These are phyloP conservation scores for Pezicula carpinea DNA, from an alignment of 2,329 filamentous ascomycete genomes.

Conservation along the genomic window DNA sequence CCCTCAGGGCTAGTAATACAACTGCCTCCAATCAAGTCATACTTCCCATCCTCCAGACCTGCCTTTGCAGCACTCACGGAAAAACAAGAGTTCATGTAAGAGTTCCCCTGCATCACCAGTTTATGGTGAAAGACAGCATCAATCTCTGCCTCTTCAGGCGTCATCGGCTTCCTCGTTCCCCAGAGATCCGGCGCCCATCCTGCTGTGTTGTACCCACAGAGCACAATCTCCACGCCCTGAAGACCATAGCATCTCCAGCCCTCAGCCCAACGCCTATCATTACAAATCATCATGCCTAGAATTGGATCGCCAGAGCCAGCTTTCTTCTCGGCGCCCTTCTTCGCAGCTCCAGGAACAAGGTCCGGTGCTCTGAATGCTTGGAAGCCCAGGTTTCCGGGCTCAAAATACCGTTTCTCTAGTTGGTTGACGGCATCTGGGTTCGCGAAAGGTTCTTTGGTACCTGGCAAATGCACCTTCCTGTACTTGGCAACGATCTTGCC, in stretches of 20 bases:
- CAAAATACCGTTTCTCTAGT: constrained; percentile 52
- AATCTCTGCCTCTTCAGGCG: constrained; percentile 37
- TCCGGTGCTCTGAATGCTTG: constrained; percentile 46
- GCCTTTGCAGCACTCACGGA: constrained; percentile 44
- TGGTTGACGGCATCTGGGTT: constrained; percentile 45
- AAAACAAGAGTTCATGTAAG: constrained; percentile 49
- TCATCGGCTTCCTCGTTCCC: constrained; percentile 37
- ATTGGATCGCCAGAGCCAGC: constrained; percentile 43
- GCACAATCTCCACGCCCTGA: constrained; percentile 43
- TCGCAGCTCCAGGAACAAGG: constrained; percentile 34
- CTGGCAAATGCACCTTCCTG: constrained; percentile 51
- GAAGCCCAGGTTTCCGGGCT: constrained; percentile 47
- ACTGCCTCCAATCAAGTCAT: constrained; percentile 43
- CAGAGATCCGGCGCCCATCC: constrained; percentile 42
- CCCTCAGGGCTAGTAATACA: constrained; percentile 44
- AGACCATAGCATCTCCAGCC: constrained; percentile 47
- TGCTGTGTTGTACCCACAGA: constrained; percentile 48
- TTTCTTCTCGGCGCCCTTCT: constrained; percentile 25
- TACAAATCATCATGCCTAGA: constrained; percentile 51
- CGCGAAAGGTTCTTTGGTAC: constrained; percentile 44
- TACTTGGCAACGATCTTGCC: constrained; percentile 45
- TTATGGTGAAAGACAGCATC: constrained; percentile 47
- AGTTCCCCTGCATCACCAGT: constrained; percentile 46
- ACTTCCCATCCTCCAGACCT: constrained; percentile 46
- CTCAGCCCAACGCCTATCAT: constrained; percentile 50